Conservation (phyloP, 2,329 filamentous ascomycete genomes). For the Elsinoe batatas region DNA sequence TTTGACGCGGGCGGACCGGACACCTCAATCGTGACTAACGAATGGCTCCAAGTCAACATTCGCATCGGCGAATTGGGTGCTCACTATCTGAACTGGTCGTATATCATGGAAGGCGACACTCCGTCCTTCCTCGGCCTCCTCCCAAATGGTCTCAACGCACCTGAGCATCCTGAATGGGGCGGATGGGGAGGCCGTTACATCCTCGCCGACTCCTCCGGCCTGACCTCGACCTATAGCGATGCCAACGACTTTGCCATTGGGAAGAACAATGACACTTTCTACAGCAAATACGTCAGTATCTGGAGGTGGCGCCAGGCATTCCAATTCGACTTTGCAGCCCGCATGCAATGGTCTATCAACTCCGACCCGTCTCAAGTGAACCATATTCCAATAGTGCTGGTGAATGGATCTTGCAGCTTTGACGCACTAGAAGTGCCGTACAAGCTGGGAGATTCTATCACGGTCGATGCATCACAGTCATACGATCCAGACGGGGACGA, state of each 20-base stretch:
- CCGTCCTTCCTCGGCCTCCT: constrained; percentile 43
- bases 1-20: constrained; percentile 43
- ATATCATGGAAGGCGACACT: constrained; percentile 46
- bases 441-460: constrained; percentile 32
- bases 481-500: constrained; percentile 38
- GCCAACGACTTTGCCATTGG: constrained; percentile 30
- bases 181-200: constrained; percentile 44
- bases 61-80: constrained; percentile 41
- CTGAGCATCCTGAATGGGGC: constrained; percentile 39
- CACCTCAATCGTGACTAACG: constrained; percentile 37
- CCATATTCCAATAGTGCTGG: constrained; percentile 40
- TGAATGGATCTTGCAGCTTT: constrained; percentile 33
- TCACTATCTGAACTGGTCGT: constrained; percentile 37
- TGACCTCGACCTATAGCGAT: constrained; percentile 29
- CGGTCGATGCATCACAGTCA: constrained; percentile 37
- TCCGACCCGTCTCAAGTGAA: constrained; percentile 30
- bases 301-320: constrained; percentile 47
- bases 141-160: constrained; percentile 38
- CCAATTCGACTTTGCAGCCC: constrained; percentile 42
- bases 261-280: constrained; percentile 25
- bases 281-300: constrained; percentile 40
- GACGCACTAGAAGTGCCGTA: constrained; percentile 33
- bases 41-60: constrained; percentile 46
- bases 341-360: constrained; percentile 39
- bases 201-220: constrained; percentile 27